These are phyloP conservation scores for Cyberlindnera americana DNA, from an alignment of 805 yeast genomes.

Conservation along the genomic window DNA sequence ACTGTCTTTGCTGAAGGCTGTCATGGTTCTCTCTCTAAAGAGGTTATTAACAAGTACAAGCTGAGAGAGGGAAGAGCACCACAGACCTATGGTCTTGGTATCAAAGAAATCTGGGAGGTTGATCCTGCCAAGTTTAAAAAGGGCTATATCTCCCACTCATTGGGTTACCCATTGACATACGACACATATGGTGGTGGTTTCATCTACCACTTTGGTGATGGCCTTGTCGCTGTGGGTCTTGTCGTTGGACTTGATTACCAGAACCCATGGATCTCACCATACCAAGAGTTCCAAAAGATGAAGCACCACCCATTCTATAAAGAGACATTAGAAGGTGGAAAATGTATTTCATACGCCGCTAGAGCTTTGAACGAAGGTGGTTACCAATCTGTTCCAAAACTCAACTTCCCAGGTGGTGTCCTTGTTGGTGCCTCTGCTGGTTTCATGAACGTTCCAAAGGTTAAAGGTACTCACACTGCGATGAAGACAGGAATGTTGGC, in stretches of 20 bases:
- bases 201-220: constrained; percentile 95
- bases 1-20: constrained; percentile 98
- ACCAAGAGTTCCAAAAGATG: constrained; percentile 92
- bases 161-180: constrained; percentile 80
- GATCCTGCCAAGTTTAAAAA: constrained; percentile 71
- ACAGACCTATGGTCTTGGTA: constrained; percentile 94
- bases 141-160: constrained; percentile 80
- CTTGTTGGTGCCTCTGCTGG: constrained; percentile 96
- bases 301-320: constrained; percentile 86
- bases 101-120: constrained; percentile 97
- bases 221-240: constrained; percentile 86
- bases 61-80: constrained; percentile 61
- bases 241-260: constrained; percentile 92
- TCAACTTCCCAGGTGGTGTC: constrained; percentile 94
- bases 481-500: constrained; percentile 95
- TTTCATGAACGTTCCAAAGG: constrained; percentile 94
- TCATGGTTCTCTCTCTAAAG: constrained; percentile 88
- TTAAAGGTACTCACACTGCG: constrained; percentile 97
- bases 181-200: constrained; percentile 95
- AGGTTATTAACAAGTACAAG: constrained; percentile 63
- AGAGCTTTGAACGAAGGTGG: constrained; percentile 98
- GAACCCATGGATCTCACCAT: constrained; percentile 94
- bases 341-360: constrained; percentile 91
- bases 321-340: constrained; percentile 77
- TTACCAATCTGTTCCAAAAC: constrained; percentile 83